Evolutionary conservation across 257 asterid genomes (phyloP).

Genomic region (Asclepias syriaca): DNA sequence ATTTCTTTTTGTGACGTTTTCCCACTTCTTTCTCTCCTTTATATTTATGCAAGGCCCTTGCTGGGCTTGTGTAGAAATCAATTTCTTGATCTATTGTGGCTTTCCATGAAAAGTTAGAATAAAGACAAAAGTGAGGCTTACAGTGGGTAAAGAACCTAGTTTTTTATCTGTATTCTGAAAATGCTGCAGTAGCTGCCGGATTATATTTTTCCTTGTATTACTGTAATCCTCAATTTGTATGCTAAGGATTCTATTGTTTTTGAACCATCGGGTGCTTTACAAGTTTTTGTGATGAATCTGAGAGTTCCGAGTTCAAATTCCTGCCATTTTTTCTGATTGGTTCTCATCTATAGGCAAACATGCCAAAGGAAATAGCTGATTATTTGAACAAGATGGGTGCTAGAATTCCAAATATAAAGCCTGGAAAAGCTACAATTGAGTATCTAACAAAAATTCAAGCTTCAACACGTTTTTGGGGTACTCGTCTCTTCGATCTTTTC

Average conservation of each 20-base stretch:
- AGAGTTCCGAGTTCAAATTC: not conserved
- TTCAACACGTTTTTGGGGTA: slow-evolving; percentile 99
- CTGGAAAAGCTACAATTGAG: slow-evolving; percentile 94
- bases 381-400: slow-evolving; percentile 97
- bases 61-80: not conserved
- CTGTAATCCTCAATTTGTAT: not conserved
- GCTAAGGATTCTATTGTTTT: slow-evolving; percentile 2
- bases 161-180: not conserved
- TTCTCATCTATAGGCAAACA: slow-evolving; percentile 59
- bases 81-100: not conserved
- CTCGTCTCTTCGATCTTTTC: slow-evolving; percentile 3
- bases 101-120: not conserved
- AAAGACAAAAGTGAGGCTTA: not conserved
- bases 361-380: slow-evolving; percentile 97
- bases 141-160: not conserved
- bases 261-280: not conserved
- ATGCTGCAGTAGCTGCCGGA: not conserved
- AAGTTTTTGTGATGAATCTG: slow-evolving; percentile 1
- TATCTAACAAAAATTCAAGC: slow-evolving; percentile 93
- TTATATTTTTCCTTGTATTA: not conserved
- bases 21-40: not conserved
- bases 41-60: not conserved
- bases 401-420: slow-evolving; percentile 82
- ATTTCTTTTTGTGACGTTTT: slow-evolving; percentile 1
- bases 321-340: not conserved